Percentiles rank a stretch among this genome's conserved stretches.
Conservation (phyloP, 106 monocot genomes). For the Acorus gramineus region DNA sequence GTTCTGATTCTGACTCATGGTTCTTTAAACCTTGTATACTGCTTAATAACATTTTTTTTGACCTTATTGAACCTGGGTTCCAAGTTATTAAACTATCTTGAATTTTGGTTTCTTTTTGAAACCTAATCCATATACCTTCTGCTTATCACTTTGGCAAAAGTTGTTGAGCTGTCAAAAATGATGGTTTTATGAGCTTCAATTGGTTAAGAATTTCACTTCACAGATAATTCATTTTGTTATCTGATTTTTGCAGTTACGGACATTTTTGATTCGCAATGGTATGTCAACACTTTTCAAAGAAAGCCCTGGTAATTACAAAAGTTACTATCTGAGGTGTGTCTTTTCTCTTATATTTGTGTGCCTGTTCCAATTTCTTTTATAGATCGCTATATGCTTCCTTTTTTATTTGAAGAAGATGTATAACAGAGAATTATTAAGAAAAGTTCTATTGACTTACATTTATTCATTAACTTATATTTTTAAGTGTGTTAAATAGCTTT, state of each 20-base stretch:
- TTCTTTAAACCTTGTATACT: neutral
- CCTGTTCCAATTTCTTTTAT: too few species aligned
- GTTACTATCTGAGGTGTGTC: conserved; percentile 84
- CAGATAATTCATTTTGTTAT: neutral
- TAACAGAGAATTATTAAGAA: too few species aligned
- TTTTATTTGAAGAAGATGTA: too few species aligned
- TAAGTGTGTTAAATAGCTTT: too few species aligned
- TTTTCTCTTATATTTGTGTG: neutral
- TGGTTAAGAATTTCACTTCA: neutral
- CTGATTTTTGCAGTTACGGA: conserved; percentile 46
- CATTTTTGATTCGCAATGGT: conserved; percentile 97
- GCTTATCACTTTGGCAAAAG: neutral
- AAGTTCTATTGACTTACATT: too few species aligned
- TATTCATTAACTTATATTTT: too few species aligned
- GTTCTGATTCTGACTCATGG: too few species aligned
- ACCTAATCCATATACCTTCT: too few species aligned
- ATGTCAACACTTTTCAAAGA: conserved; percentile 91
- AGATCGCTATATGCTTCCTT: too few species aligned
- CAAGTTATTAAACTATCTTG: neutral
- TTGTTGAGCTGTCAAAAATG: neutral
- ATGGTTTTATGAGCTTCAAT: neutral
- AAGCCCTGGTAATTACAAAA: conserved; percentile 80
- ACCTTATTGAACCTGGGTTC: neutral
- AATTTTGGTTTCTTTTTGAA: neutral
- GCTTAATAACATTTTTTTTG: neutral